Conservation (phyloP, 2,329 filamentous ascomycete genomes). For the Hawksworthiomyces lignivorus region DNA sequence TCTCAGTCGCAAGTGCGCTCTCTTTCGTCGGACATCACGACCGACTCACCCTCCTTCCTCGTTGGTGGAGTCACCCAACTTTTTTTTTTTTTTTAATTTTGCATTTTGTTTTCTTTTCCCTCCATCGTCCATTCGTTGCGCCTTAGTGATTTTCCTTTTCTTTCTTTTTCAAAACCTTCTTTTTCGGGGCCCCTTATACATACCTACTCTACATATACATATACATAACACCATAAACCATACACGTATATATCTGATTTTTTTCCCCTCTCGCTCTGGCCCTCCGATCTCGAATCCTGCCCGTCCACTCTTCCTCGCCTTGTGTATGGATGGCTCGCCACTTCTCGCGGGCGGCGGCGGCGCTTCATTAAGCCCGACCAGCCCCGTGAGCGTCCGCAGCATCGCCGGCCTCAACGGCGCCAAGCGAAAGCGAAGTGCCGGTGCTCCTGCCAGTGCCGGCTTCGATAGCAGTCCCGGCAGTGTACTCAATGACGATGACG, state of each 20-base stretch:
- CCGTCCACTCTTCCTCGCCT: background rate
- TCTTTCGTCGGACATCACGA: too few species aligned
- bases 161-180: background rate
- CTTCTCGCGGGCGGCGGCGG: conserved; percentile 24
- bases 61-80: too few species aligned
- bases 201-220: too few species aligned
- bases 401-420: conserved; percentile 36
- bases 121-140: too few species aligned
- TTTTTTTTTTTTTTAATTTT: background rate
- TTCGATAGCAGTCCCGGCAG: conserved; percentile 57
- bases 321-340: conserved; percentile 30
- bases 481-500: conserved; percentile 49
- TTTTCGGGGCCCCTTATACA: too few species aligned
- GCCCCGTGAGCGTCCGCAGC: conserved; percentile 44
- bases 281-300: background rate
- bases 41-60: too few species aligned
- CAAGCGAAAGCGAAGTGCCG: conserved; percentile 54
- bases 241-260: background rate
- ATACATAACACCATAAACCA: too few species aligned
- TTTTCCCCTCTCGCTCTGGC: background rate
- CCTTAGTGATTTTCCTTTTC: too few species aligned
- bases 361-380: conserved; percentile 40
- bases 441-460: conserved; percentile 20
- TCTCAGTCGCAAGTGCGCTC: too few species aligned
- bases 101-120: background rate